Base-by-base conservation (phyloP, 208 protist genomes). In the Leptomonas seymouri region DNA sequence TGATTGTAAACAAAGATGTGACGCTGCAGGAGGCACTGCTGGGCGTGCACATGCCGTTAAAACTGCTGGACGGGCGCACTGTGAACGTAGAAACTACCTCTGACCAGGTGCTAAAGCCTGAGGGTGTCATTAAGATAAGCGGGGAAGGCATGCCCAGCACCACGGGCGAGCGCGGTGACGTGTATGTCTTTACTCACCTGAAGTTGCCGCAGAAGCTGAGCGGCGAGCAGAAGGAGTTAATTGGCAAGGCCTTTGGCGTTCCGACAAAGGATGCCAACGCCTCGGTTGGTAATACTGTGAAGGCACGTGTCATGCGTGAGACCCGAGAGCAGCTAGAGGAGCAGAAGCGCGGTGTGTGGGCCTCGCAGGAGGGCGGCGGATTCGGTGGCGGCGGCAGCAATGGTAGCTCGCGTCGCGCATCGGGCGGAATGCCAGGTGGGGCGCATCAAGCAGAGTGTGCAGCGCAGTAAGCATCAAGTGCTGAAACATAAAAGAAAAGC, bases 1-100 rank as follows among this genome's bases (percentile, higher is more conserved):
- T 99, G 0, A 60, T 98, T 42, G 90, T 98, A 59, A 80, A 82
- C 21, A 90, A 96, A 54, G 86, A 92, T 28, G 88, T 99, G 21
- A 89, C 85, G 8, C 89, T 99, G 28, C 68, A 87, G 7, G 98
- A 99, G 74, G 97, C 97, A 34, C 86, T 99, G 61, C 87, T 96
- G 39, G 97, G 97, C 0, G 25, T 94, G 39, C 53, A 93, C 45
- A 90, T 97, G 64, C 71, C 85, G 21, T 49, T 99, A 6, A 95
- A 97, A 57, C 84, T 96, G 64, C 80, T 99, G 18, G 96, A 98
- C 74, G 95, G 94, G 21, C 84, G 96, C 57, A 82, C 73, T 11
- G 74, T 99, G 4, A 48, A 95, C 59, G 90, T 98, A 20, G 78
- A 93, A 46, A 85, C 81, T 15, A 67, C 77, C 6, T 59, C 72